Evolutionary conservation across 2,329 filamentous ascomycete species (phyloP), one percentile per base, ranked within the genome.

Genomic region (Onygenales sp.): DNA sequence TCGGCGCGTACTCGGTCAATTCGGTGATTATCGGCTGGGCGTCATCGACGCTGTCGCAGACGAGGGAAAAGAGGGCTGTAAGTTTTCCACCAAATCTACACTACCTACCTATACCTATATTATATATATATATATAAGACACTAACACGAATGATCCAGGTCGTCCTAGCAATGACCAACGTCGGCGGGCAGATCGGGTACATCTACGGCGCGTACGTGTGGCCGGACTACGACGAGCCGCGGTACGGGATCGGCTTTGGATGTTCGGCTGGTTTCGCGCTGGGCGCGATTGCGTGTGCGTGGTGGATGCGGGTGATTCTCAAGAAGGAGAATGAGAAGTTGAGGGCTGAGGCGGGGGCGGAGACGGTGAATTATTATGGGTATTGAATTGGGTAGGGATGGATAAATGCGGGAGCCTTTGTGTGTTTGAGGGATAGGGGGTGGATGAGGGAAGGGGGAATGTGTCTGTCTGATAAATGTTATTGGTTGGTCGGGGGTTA

Each of bases 21-120:
- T 71, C 69, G 8, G 63, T 73, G 21, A 71, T 72, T 8, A 64
- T 75, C 1, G 68, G 69, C 13, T 75, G 72, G 72, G 69, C 70
- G 1, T 69, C 69, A 1, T 66, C 66, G 2, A 72, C 70, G 1
- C 62, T 72, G 7, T 70, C 69, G 2, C 69, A 73, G 46, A 73
- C 72, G 1, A 60, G 67, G 3, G 72, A 73, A 56, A 76, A 75
- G 60, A 72, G 72, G 48, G 72, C 72, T 14, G 70, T 70, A 2
- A 62, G 66, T 4, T 44, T 17, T 17, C 17, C 17, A 17, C 17
- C 17, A 17, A 17, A 17, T 17, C 17, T 17, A 17, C 17, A 17
- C 17, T 17, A 17, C 17, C 17, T 17, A 17, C 17, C 17, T 17
- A 17, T 17, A 17, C 17, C 17, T 17, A 17, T 17, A 17, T 17